Evolutionary conservation across 441 rosid species (phyloP).

Genomic region (Pelargonium hybrid): DNA sequence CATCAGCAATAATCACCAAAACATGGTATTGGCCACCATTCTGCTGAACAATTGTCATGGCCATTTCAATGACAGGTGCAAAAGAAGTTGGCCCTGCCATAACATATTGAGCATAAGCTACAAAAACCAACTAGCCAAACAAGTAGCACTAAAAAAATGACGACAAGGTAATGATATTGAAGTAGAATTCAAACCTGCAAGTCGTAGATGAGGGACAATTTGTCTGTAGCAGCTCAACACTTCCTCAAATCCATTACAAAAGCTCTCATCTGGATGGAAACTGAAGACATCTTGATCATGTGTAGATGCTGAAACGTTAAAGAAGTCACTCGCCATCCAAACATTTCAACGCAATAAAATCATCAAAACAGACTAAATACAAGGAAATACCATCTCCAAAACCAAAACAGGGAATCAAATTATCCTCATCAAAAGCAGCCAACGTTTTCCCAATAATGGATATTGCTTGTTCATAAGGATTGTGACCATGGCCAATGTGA

Average conservation of each 20-base stretch:
- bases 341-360: neutral
- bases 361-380: neutral
- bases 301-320: constrained; percentile 44
- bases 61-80: constrained; percentile 85
- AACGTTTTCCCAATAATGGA: constrained; percentile 65
- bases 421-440: constrained; percentile 65
- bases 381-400: constrained; percentile 56
- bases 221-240: constrained; percentile 50
- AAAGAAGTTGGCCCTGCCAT: constrained; percentile 84
- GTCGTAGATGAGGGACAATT: constrained; percentile 54
- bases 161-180: neutral
- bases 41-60: constrained; percentile 73
- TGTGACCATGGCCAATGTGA: constrained; percentile 37
- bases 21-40: constrained; percentile 92
- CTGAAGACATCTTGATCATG: constrained; percentile 72
- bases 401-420: constrained; percentile 63
- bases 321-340: constrained; percentile 14
- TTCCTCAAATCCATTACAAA: constrained; percentile 71
- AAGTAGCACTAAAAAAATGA: constrained; percentile 13
- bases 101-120: constrained; percentile 11
- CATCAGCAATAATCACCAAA: constrained; percentile 85
- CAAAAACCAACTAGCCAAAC: neutral
- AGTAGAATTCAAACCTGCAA: constrained; percentile 43
- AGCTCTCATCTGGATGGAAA: constrained; percentile 44
- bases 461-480: constrained; percentile 71